These are phyloP conservation scores for Rhodotorula sp. DNA, from an alignment of 1,284 basidiomycete genomes.

Conservation along the genomic window DNA sequence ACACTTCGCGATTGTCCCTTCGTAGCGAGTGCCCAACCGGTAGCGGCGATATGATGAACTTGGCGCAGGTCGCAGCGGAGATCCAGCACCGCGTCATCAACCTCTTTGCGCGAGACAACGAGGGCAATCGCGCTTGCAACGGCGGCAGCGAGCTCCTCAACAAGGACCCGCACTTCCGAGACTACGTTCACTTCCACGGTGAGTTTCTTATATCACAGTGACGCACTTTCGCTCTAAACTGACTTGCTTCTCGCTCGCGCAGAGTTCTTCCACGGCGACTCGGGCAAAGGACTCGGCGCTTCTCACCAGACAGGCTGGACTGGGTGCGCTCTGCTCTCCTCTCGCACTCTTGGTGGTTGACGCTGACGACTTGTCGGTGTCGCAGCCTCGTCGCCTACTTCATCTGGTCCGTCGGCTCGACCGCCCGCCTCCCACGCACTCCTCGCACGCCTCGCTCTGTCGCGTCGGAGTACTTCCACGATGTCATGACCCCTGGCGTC, in stretches of 20 bases:
- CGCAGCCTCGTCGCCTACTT: constrained; percentile 72
- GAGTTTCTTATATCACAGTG: too few relatives aligned
- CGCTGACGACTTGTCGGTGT: not conserved
- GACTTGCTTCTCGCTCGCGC: too few relatives aligned
- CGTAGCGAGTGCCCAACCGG: constrained; percentile 83
- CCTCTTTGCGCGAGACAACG: constrained; percentile 80
- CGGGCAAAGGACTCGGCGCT: constrained; percentile 85
- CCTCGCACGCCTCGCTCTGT: constrained; percentile 75
- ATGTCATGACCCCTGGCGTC: constrained; percentile 30
- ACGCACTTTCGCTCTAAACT: too few relatives aligned
- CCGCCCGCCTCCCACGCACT: constrained; percentile 45
- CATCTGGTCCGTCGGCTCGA: constrained; percentile 59
- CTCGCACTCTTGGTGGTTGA: too few relatives aligned
- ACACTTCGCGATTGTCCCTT: constrained; percentile 12
- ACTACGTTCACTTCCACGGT: constrained; percentile 96
- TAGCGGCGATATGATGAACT: constrained; percentile 88
- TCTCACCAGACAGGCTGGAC: constrained; percentile 95
- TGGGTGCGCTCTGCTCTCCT: constrained; percentile 8
- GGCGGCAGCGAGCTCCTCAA: constrained; percentile 85
- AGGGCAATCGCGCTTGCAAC: constrained; percentile 81
- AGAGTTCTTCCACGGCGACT: constrained; percentile 93
- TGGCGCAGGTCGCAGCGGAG: constrained; percentile 81
- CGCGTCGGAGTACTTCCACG: constrained; percentile 91
- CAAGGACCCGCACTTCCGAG: constrained; percentile 90
- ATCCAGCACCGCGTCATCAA: constrained; percentile 96